Evolutionary conservation across 495 filamentous ascomycete species (phyloP).

Genomic region (Ascodesmis nigricans): DNA sequence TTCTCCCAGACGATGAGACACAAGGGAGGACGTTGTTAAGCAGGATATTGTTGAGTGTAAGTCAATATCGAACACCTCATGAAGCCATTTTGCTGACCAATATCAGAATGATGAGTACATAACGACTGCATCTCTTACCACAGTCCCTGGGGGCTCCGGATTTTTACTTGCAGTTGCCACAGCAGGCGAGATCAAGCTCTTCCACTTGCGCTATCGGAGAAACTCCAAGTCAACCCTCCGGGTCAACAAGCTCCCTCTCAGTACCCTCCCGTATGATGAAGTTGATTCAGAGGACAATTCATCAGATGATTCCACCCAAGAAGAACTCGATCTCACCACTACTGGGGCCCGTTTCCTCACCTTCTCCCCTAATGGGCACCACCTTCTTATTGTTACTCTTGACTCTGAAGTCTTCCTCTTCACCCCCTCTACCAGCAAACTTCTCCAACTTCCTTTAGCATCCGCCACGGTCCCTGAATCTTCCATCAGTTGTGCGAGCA

Average conservation of each 20-base stretch:
- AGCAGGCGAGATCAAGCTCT: constrained; percentile 53
- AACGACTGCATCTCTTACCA: constrained; percentile 50
- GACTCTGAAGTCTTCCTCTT: constrained; percentile 98
- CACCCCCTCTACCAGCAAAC: too few relatives aligned
- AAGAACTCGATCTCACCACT: constrained; percentile 19
- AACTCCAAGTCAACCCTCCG: constrained; percentile 28
- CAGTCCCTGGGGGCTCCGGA: constrained; percentile 31
- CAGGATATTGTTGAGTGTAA: constrained; percentile 21
- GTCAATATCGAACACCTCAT: too few relatives aligned
- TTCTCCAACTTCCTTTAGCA: too few relatives aligned
- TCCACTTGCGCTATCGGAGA: constrained; percentile 32
- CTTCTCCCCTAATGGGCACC: constrained; percentile 47
- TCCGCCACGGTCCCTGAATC: too few relatives aligned
- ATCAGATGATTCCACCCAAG: constrained; percentile 11
- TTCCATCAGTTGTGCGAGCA: too few relatives aligned
- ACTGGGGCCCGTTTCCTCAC: constrained; percentile 55
- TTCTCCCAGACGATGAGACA: constrained; percentile 18
- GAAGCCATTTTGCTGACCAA: too few relatives aligned
- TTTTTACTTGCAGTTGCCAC: constrained; percentile 59
- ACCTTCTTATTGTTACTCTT: constrained; percentile 70
- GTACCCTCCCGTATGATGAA: constrained; percentile 6
- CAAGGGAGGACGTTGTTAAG: constrained; percentile 23
- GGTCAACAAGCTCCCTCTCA: constrained; percentile 35
- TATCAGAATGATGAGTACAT: constrained; percentile 55
- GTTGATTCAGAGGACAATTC: constrained; percentile 4